A percentile compares a stretch with the other conserved stretches of the same genome.
phyloP scores from a whole-genome alignment of 2,329 filamentous ascomycete genomes.

The Sarocladium kiliense region DNA sequence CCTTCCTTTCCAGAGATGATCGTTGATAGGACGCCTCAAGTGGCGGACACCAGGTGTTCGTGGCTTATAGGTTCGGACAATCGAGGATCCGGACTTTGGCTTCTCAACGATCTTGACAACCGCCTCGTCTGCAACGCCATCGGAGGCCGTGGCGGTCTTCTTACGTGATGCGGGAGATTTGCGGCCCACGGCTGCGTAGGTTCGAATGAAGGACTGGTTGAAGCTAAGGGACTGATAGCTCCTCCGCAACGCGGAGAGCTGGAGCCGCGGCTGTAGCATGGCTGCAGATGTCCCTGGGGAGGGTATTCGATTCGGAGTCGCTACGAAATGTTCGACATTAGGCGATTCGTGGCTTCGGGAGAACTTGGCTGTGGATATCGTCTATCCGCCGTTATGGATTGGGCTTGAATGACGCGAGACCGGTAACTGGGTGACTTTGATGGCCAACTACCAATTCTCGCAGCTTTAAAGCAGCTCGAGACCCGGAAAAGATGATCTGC shows the following conservation, averaged over 20 bases:
- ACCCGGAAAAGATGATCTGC: neutral
- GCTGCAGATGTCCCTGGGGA: neutral
- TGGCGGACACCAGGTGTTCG: constrained; percentile 90
- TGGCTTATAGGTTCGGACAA: constrained; percentile 84
- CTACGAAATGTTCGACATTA: constrained; percentile 15
- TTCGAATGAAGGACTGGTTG: constrained; percentile 20
- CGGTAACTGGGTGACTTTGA: neutral
- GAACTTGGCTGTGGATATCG: neutral
- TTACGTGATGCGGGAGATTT: constrained; percentile 15
- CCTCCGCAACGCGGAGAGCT: constrained; percentile 22
- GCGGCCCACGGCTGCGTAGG: constrained; percentile 20
- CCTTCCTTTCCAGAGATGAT: constrained; percentile 93
- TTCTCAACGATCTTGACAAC: constrained; percentile 16
- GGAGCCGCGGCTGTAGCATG: constrained; percentile 27
- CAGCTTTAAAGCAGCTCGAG: neutral
- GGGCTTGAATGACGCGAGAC: neutral
- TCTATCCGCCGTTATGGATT: too few relatives aligned
- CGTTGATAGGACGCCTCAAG: constrained; percentile 86
- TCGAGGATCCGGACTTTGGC: constrained; percentile 28
- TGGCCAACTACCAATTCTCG: neutral
- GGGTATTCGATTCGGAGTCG: constrained; percentile 6
- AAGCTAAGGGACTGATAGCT: constrained; percentile 23
- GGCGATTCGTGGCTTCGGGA: constrained; percentile 9
- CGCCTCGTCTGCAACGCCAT: constrained; percentile 15
- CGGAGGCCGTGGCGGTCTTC: constrained; percentile 13